Percentiles rank a stretch among this genome's conserved stretches.
Evolutionary conservation across 2,329 filamentous ascomycete species (phyloP).

Genomic region (Trichoderma koningiopsis): DNA sequence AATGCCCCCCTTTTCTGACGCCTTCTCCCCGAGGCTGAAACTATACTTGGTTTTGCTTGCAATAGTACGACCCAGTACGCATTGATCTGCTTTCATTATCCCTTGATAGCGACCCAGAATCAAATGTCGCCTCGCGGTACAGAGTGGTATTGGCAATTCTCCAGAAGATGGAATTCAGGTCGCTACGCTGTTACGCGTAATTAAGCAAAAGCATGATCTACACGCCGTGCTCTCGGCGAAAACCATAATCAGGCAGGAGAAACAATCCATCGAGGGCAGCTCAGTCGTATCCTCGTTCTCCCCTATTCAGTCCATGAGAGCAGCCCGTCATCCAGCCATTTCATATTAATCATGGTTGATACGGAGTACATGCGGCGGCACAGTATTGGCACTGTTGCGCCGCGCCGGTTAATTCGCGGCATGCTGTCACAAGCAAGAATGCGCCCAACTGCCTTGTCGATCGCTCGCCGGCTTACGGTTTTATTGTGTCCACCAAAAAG

Average conservation of each 20-base stretch:
- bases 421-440: neutral
- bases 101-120: neutral
- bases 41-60: constrained; percentile 12
- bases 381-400: constrained; percentile 8
- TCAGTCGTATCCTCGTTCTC: constrained; percentile 5
- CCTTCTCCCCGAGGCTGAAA: constrained; percentile 10
- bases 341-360: constrained; percentile 7
- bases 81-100: constrained; percentile 11
- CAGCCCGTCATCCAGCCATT: constrained; percentile 11
- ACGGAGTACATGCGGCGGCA: constrained; percentile 18
- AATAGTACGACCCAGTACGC: neutral
- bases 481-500: constrained; percentile 15
- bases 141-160: constrained; percentile 2
- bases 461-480: constrained; percentile 2
- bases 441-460: constrained; percentile 24
- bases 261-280: neutral
- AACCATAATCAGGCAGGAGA: constrained; percentile 2
- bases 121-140: constrained; percentile 13
- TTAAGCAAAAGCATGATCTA: constrained; percentile 13
- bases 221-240: constrained; percentile 6
- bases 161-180: neutral
- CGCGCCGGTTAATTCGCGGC: constrained; percentile 10
- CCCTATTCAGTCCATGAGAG: neutral
- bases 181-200: constrained; percentile 9
- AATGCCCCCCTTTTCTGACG: constrained; percentile 6